These are phyloP conservation scores for Luffa aegyptiaca DNA, from an alignment of 306 rosid genomes.

Conservation along the genomic window DNA sequence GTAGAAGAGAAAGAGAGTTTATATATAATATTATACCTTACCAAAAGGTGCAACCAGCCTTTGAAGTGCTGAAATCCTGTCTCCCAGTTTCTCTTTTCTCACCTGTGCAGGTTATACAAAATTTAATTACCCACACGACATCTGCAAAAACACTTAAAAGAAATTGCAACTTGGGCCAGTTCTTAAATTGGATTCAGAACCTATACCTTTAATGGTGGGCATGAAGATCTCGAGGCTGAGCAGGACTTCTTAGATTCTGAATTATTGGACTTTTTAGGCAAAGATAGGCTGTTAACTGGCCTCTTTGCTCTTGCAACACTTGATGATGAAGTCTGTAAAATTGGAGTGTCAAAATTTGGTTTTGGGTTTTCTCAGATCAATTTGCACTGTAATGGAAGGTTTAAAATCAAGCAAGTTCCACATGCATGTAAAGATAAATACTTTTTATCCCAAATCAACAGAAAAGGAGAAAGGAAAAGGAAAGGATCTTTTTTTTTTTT, in stretches of 20 bases:
- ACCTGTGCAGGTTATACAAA: conserved; percentile 24
- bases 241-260: conserved; percentile 24
- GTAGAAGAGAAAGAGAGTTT: neutral
- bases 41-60: conserved; percentile 66
- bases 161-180: neutral
- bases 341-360: neutral
- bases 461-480: neutral
- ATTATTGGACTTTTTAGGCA: conserved; percentile 15
- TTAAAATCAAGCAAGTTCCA: neutral
- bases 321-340: neutral
- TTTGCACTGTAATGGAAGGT: neutral
- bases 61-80: conserved; percentile 58
- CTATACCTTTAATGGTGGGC: conserved; percentile 32
- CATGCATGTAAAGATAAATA: neutral
- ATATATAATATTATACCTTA: conserved; percentile 33
- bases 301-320: conserved; percentile 17
- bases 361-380: neutral
- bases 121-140: neutral
- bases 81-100: conserved; percentile 53
- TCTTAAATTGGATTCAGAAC: neutral
- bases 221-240: conserved; percentile 18
- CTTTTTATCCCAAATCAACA: neutral
- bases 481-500: neutral
- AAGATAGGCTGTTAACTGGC: conserved; percentile 1
- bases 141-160: neutral